These are phyloP conservation scores for Phialocephala sp. DNA, from an alignment of 2,329 filamentous ascomycete genomes.

Conservation along the genomic window DNA sequence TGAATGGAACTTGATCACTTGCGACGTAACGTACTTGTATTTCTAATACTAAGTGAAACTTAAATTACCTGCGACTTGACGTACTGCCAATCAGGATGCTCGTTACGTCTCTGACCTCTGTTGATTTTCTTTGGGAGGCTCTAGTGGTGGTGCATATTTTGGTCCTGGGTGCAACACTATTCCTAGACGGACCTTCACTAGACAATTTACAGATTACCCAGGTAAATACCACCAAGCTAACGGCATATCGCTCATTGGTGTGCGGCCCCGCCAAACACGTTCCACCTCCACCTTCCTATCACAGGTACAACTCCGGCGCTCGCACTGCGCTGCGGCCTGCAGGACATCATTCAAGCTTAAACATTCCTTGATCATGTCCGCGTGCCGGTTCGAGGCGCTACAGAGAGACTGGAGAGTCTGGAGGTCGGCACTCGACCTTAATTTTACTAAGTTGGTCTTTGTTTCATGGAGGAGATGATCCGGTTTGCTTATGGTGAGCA, in stretches of 20 bases:
- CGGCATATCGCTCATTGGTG: not conserved
- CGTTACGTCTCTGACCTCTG: too few species aligned
- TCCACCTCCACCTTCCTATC: slow-evolving; percentile 19
- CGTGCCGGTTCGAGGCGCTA: not conserved
- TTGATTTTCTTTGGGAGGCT: too few species aligned
- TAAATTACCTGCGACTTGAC: too few species aligned
- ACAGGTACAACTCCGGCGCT: not conserved
- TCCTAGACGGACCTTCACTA: too few species aligned
- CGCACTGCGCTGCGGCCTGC: slow-evolving; percentile 17
- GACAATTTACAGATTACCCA: not conserved
- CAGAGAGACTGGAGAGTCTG: not conserved
- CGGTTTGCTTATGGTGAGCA: slow-evolving; percentile 12
- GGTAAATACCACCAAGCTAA: not conserved
- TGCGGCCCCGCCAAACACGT: not conserved
- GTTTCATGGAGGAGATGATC: slow-evolving; percentile 27
- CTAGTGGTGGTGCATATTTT: too few species aligned
- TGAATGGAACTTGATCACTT: too few species aligned
- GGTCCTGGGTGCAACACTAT: too few species aligned
- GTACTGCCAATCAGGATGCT: too few species aligned
- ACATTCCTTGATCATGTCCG: slow-evolving; percentile 6
- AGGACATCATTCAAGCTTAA: slow-evolving; percentile 22
- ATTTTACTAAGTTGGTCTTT: slow-evolving; percentile 11
- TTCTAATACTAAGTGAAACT: too few species aligned
- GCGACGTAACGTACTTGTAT: too few species aligned
- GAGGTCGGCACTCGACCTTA: slow-evolving; percentile 19